Evolutionary conservation across 257 asterid genomes (phyloP).

Genomic region (Fraxinus cuspidata): DNA sequence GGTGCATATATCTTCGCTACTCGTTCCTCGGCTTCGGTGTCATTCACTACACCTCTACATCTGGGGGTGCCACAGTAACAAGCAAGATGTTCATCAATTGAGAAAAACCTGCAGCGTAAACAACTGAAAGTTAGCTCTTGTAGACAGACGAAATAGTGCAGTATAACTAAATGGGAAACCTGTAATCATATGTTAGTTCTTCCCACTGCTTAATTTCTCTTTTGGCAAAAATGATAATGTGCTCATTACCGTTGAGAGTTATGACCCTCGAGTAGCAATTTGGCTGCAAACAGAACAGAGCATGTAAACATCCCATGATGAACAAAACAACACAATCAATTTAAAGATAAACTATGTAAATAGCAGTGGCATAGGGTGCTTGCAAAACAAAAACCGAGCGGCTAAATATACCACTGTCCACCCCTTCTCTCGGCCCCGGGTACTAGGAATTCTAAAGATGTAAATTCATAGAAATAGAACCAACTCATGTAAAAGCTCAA

Average conservation of each 20-base stretch:
- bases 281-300: constrained; percentile 63
- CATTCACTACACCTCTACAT: constrained; percentile 95
- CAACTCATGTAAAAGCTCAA: not conserved
- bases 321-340: constrained; percentile 1
- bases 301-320: constrained; percentile 9
- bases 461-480: not conserved
- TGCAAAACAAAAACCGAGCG: not conserved
- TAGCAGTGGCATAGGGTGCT: not conserved
- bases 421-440: not conserved
- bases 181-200: constrained; percentile 94
- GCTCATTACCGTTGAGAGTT: constrained; percentile 64
- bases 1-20: constrained; percentile 62
- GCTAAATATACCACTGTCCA: not conserved
- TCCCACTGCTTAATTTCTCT: constrained; percentile 85
- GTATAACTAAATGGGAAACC: constrained; percentile 46
- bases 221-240: constrained; percentile 92
- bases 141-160: constrained; percentile 15
- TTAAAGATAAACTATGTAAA: not conserved
- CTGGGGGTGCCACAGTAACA: constrained; percentile 85
- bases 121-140: constrained; percentile 16
- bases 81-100: constrained; percentile 78
- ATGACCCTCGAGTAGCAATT: constrained; percentile 93
- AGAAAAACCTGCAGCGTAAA: constrained; percentile 60
- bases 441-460: not conserved
- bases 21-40: constrained; percentile 77